Percentiles rank a stretch among this genome's conserved stretches.
These are phyloP conservation scores for Lipomyces yamanashiensis DNA, from an alignment of 805 yeast genomes.

Conservation along the genomic window DNA sequence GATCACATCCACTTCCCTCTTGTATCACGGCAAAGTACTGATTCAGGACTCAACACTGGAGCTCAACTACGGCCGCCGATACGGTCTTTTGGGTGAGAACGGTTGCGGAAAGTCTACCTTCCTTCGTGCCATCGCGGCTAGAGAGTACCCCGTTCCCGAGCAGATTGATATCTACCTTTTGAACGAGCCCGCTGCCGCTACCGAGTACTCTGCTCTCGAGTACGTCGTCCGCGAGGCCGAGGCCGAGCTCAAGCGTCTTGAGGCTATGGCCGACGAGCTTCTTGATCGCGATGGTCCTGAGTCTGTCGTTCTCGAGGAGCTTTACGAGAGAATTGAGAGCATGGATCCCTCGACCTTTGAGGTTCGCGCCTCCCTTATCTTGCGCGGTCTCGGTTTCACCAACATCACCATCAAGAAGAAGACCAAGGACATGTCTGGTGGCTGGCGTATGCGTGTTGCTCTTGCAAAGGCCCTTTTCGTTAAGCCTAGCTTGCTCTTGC, in stretches of 20 bases:
- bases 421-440: constrained; percentile 99
- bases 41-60: constrained; percentile 90
- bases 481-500: constrained; percentile 89
- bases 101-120: constrained; percentile 99
- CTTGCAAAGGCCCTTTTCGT: constrained; percentile 97
- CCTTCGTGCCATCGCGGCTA: constrained; percentile 88
- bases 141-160: constrained; percentile 95
- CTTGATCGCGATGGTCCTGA: constrained; percentile 95
- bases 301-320: constrained; percentile 77
- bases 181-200: constrained; percentile 97
- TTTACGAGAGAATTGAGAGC: constrained; percentile 93
- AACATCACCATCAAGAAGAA: constrained; percentile 82
- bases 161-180: constrained; percentile 87
- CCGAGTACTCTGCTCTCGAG: constrained; percentile 89
- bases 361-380: constrained; percentile 91
- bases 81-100: constrained; percentile 96
- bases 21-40: constrained; percentile 97
- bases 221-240: constrained; percentile 98
- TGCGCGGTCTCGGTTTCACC: constrained; percentile 97
- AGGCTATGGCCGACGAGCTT: constrained; percentile 85
- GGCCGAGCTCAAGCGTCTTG: constrained; percentile 85
- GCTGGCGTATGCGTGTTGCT: constrained; percentile 99
- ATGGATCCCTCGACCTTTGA: constrained; percentile 97
- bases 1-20: constrained; percentile 70
- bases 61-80: constrained; percentile 95